A percentile compares a stretch with the other conserved stretches of the same genome.
phyloP scores from a whole-genome alignment of 305 asterid genomes.

The Salvia sclarea region DNA sequence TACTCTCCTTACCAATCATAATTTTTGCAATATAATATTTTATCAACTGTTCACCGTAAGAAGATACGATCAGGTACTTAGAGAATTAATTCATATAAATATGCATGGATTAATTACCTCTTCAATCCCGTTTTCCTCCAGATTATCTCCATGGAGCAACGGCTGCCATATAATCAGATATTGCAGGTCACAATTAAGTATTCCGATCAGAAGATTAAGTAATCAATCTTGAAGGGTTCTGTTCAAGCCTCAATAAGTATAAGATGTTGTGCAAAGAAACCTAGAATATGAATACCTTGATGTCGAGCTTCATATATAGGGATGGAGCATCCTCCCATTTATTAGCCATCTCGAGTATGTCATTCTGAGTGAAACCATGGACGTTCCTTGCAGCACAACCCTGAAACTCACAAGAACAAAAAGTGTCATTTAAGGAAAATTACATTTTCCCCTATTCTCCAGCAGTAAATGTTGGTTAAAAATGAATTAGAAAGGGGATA shows the following conservation, averaged over 20 bases:
- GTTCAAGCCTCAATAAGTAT: constrained; percentile 14
- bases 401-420: constrained; percentile 46
- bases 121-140: constrained; percentile 77
- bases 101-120: constrained; percentile 66
- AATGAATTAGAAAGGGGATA: not conserved
- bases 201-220: constrained; percentile 20
- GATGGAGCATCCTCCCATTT: constrained; percentile 95
- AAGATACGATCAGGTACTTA: not conserved
- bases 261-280: constrained; percentile 26
- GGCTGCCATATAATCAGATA: constrained; percentile 53
- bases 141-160: constrained; percentile 79
- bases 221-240: constrained; percentile 17
- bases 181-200: constrained; percentile 28
- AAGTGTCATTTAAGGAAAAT: constrained; percentile 3
- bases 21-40: constrained; percentile 6
- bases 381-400: constrained; percentile 99
- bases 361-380: constrained; percentile 75
- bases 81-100: constrained; percentile 13
- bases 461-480: not conserved
- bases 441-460: not conserved
- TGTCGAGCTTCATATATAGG: constrained; percentile 75
- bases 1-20: constrained; percentile 8
- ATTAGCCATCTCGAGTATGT: constrained; percentile 76
- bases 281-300: constrained; percentile 55
- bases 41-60: constrained; percentile 21